phyloP scores from a whole-genome alignment of 169 alveolate genomes.

The Cyclospora cayetanensis region DNA sequence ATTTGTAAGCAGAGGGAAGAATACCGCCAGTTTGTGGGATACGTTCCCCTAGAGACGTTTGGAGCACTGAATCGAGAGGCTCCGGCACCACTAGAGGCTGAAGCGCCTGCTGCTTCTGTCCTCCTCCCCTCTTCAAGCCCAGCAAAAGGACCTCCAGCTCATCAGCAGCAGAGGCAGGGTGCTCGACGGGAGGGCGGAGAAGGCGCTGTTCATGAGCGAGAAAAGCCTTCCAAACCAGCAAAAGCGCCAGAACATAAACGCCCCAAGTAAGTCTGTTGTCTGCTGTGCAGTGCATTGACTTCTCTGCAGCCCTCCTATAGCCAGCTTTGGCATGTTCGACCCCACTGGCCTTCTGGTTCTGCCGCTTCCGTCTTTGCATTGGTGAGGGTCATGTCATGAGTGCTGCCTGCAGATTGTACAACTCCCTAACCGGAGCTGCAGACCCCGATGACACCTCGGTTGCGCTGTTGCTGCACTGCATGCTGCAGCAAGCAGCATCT shows the following conservation, averaged over 20 bases:
- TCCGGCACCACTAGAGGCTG: conserved; percentile 2
- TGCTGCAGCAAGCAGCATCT: conserved; percentile 36
- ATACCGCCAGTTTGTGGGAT: not conserved
- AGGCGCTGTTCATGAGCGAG: not conserved
- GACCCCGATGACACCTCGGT: not conserved
- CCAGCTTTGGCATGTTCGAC: too few relatives aligned
- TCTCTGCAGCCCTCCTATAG: too few relatives aligned
- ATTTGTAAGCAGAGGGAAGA: not conserved
- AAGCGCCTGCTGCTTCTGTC: not conserved
- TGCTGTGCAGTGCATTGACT: too few relatives aligned
- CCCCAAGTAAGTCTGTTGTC: not conserved
- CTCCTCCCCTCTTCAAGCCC: not conserved
- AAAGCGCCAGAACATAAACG: not conserved
- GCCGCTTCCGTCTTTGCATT: not conserved
- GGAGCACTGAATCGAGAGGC: conserved; percentile 3
- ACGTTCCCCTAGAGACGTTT: not conserved
- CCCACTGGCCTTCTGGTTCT: too few relatives aligned
- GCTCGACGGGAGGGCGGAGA: not conserved
- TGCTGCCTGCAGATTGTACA: not conserved
- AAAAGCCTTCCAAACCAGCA: not conserved
- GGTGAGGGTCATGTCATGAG: not conserved
- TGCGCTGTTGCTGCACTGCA: not conserved
- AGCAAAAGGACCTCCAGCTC: not conserved
- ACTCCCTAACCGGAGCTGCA: not conserved
- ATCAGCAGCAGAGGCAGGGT: not conserved